Conservation (phyloP, 345 rosid genomes). For the Citrus australasica region DNA sequence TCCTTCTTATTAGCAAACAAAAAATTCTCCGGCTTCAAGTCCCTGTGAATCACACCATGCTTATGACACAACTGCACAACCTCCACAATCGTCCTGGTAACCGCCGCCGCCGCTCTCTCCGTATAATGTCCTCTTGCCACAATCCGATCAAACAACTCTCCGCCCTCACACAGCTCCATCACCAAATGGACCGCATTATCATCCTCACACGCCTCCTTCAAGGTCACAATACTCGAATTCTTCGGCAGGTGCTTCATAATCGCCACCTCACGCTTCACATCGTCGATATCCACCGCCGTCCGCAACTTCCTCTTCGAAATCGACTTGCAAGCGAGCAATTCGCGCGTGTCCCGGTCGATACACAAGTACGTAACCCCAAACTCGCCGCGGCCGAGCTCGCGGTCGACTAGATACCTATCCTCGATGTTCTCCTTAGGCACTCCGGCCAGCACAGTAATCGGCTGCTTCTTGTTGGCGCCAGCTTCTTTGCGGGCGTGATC, state of each 20-base stretch:
- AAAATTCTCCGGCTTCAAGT: constrained; percentile 98
- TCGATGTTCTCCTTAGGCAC: constrained; percentile 89
- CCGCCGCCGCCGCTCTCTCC: constrained; percentile 95
- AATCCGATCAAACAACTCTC: constrained; percentile 98
- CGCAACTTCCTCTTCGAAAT: constrained; percentile 96
- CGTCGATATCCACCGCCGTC: constrained; percentile 88
- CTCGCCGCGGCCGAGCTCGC: constrained; percentile 99
- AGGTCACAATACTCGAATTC: constrained; percentile 82
- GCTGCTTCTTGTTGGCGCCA: constrained; percentile 52
- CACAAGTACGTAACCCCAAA: constrained; percentile 97
- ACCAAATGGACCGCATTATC: constrained; percentile 97
- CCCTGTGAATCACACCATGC: constrained; percentile 97
- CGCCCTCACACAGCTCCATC: constrained; percentile 99
- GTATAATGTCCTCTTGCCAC: constrained; percentile 98
- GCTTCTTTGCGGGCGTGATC: constrained; percentile 67
- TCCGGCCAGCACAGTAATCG: constrained; percentile 70
- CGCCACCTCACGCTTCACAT: constrained; percentile 94
- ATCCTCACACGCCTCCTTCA: constrained; percentile 96
- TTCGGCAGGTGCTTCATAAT: constrained; percentile 93
- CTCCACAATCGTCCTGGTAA: constrained; percentile 86
- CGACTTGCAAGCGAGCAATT: constrained; percentile 88
- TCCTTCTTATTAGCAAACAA: constrained; percentile 97
- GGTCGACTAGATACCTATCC: constrained; percentile 79
- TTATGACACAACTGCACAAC: constrained; percentile 95
- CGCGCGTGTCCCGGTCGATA: constrained; percentile 73